Conservation (phyloP, 2,329 filamentous ascomycete species). For the Ophiostoma tasmaniense region DNA sequence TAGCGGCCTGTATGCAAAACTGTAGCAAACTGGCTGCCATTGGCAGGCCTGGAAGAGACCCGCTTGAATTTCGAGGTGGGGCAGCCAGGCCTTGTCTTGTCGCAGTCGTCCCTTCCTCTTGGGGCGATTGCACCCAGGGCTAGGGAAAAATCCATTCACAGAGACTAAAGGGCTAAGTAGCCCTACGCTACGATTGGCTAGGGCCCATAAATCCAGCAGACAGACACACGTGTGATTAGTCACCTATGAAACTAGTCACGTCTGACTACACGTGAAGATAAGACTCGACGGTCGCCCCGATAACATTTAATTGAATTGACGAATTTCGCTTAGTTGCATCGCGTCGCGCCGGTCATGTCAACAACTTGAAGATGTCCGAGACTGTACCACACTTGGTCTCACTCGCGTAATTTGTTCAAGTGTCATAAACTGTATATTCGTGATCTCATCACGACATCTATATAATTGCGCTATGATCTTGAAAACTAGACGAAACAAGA, state of each 20-base stretch:
- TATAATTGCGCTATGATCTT: not conserved
- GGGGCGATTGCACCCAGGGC: not conserved
- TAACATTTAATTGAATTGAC: not conserved
- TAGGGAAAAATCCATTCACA: slow-evolving; percentile 6
- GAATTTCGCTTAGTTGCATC: not conserved
- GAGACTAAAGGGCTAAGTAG: slow-evolving; percentile 33
- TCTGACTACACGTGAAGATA: not conserved
- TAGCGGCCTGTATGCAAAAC: not conserved
- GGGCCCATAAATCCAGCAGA: not conserved
- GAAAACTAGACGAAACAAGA: not conserved
- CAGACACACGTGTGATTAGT: slow-evolving; percentile 10
- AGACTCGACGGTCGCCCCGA: not conserved
- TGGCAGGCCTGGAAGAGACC: not conserved
- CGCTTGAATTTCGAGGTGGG: slow-evolving; percentile 7
- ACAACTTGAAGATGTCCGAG: too few species aligned
- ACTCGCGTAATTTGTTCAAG: not conserved
- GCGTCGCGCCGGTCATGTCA: too few species aligned
- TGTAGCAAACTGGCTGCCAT: not conserved
- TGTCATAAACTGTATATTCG: not conserved
- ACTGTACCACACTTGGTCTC: not conserved
- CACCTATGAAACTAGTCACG: not conserved
- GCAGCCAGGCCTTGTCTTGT: not conserved
- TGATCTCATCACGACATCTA: not conserved
- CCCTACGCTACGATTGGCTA: slow-evolving; percentile 28
- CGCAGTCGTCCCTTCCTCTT: not conserved